Percentiles rank a stretch among this genome's conserved stretches.
phyloP scores from a whole-genome alignment of 352 stramenopile species.

The Phytophthora pisi region DNA sequence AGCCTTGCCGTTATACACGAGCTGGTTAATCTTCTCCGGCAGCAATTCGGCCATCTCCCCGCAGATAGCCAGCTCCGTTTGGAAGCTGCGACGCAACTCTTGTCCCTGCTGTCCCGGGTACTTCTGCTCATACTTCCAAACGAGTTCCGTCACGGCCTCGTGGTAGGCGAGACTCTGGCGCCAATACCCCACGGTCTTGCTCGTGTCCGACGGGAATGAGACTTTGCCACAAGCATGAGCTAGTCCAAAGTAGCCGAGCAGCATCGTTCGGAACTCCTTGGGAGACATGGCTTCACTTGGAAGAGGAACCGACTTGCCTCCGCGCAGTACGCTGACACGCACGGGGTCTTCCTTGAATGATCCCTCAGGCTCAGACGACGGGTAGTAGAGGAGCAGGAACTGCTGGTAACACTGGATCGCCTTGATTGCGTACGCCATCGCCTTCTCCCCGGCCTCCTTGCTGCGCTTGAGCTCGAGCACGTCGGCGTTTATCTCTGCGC shows the following conservation, averaged over 20 bases:
- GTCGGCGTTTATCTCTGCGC: slow-evolving; percentile 59
- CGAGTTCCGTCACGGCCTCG: slow-evolving; percentile 47
- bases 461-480: slow-evolving; percentile 71
- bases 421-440: slow-evolving; percentile 61
- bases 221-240: slow-evolving; percentile 70
- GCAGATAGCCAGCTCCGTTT: slow-evolving; percentile 63
- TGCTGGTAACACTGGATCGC: slow-evolving; percentile 74
- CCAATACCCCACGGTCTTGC: slow-evolving; percentile 68
- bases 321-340: slow-evolving; percentile 35
- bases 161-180: slow-evolving; percentile 63
- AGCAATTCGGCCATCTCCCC: slow-evolving; percentile 68
- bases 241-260: slow-evolving; percentile 67
- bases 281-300: slow-evolving; percentile 39
- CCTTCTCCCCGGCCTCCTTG: slow-evolving; percentile 44
- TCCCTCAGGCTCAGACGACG: slow-evolving; percentile 5
- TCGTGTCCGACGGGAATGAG: slow-evolving; percentile 39
- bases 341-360: slow-evolving; percentile 24
- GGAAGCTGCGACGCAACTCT: slow-evolving; percentile 44
- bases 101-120: slow-evolving; percentile 19
- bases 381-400: slow-evolving; percentile 75
- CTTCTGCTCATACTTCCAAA: slow-evolving; percentile 43
- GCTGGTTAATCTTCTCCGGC: slow-evolving; percentile 81
- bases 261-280: slow-evolving; percentile 47
- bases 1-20: slow-evolving; percentile 68
- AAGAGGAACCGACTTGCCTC: slow-evolving; percentile 35